Base-by-base conservation (phyloP, 768 basidiomycete species). In the Boletus vinaceobasis region DNA sequence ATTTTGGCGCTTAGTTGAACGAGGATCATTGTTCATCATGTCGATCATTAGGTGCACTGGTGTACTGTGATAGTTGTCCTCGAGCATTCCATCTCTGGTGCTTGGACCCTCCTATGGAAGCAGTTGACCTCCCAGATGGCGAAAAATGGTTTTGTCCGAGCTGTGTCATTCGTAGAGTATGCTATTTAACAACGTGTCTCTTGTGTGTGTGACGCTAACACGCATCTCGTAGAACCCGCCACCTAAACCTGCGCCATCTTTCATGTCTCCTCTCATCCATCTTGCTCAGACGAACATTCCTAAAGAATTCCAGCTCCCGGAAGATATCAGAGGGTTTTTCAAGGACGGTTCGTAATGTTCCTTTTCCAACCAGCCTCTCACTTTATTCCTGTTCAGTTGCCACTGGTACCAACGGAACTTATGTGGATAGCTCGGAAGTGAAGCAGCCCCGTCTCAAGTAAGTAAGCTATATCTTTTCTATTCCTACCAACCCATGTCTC, bases 41-140 rank as follows among this genome's bases (percentile, higher is more conserved):
- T 69, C 85, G 86, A 63, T 90, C 87, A 26, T 65, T 78, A 60
- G 96, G 96, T 45, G 83, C 88, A 42, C 79, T 98, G 57, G 83
- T 99, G 19, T 98, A 97, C 70, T 99, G 97, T 71, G 97, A 98
- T 71, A 94, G 95, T 19, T 99, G 97, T 69, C 92, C 96, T 35
- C 77, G 88, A 59, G 93, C 94, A 7, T 99, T 97, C 71, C 97
- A 99, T 73, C 85, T 98, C 56, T 87, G 89, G 82, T 99, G 97
- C 71, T 80, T 99, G 60, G 90, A 99, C 71, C 97, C 97, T 50
- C 97, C 97, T 21, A 82, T 98, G 77, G 90, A 94, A 58, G 77
- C 85, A 46, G 79, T 88, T 57, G 93, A 97, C 71, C 83, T 97
- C 43, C 88, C 90, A 13, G 89, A 91, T 73, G 82, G 86, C 61